phyloP scores from a whole-genome alignment of 1,284 basidiomycete species.

The Fomitopsis schrenkii region DNA sequence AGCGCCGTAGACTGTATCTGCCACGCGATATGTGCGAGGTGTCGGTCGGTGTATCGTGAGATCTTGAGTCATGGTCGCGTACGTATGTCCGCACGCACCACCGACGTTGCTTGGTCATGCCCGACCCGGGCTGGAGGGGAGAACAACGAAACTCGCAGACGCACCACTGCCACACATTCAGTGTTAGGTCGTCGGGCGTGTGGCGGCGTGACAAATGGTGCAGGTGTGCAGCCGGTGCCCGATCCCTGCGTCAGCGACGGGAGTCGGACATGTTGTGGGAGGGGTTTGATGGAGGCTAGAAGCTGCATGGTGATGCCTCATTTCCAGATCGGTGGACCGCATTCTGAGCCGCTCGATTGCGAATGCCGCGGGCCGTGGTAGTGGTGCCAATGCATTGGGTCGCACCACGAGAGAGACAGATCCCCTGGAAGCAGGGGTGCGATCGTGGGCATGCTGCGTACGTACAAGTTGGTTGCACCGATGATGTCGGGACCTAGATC shows the following conservation, averaged over 20 bases:
- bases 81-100: not conserved
- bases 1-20: not conserved
- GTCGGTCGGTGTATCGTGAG: not conserved
- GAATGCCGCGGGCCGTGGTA: not conserved
- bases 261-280: not conserved
- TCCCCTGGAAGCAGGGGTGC: not conserved
- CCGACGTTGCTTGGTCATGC: not conserved
- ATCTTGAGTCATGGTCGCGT: not conserved
- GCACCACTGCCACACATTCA: not conserved
- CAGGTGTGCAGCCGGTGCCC: not conserved
- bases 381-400: not conserved
- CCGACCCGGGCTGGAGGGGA: not conserved
- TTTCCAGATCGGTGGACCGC: not conserved
- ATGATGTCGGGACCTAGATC: not conserved
- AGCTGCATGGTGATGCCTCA: not conserved
- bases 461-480: not conserved
- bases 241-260: not conserved
- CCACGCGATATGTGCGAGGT: not conserved
- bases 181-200: not conserved
- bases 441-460: not conserved
- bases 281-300: not conserved
- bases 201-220: not conserved
- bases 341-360: not conserved
- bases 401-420: not conserved
- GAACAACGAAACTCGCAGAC: not conserved